Conservation (phyloP, 192 early-diverging fungal genomes). For the Umbelopsis sp. region DNA sequence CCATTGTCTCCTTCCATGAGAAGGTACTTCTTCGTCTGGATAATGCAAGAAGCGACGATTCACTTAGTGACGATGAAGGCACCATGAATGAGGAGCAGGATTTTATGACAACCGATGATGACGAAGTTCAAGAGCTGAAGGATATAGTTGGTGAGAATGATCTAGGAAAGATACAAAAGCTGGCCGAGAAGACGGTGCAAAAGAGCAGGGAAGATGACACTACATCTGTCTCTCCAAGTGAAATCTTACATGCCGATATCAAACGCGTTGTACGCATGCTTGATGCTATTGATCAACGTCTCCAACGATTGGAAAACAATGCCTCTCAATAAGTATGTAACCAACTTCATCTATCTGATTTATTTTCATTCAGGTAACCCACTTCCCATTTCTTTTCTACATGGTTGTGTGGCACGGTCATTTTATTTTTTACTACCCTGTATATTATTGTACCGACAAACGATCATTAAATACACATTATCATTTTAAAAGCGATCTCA, state of each 20-base stretch:
- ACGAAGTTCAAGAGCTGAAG: neutral
- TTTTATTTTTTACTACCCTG: neutral
- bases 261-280: neutral
- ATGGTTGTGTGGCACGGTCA: neutral
- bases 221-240: neutral
- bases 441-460: neutral
- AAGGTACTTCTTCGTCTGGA: neutral
- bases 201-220: neutral
- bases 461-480: too few species aligned
- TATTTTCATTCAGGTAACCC: too few species aligned
- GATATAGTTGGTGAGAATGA: neutral
- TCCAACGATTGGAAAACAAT: neutral
- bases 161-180: neutral
- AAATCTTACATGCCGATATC: neutral
- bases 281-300: neutral
- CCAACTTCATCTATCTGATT: neutral
- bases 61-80: neutral
- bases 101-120: neutral
- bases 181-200: neutral
- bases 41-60: neutral
- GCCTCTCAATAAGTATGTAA: neutral
- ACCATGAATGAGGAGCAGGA: slow-evolving; percentile 7
- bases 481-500: too few species aligned
- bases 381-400: neutral
- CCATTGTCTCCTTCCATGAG: slow-evolving; percentile 12